Base-by-base conservation (phyloP, 1,139 yeast species). In the Diutina scorzettiae region DNA sequence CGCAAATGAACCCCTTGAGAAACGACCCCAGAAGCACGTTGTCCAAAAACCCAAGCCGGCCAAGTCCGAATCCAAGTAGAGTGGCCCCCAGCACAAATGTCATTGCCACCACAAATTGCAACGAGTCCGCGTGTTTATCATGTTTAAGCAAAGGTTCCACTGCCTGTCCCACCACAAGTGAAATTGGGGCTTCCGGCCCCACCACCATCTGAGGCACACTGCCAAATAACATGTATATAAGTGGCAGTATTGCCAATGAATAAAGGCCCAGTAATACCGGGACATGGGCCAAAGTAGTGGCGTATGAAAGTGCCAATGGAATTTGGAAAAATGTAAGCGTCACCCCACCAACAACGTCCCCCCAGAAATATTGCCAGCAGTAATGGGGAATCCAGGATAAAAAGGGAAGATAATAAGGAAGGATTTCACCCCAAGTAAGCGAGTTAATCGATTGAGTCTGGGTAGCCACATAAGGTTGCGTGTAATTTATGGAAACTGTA, bases 171-270 rank as follows among this genome's bases (percentile, higher is more conserved):
- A 91, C 85, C 36, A 91, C 81, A 55, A 91, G 68, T 1, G 95
- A 83, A 24, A 89, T 82, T 1, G 97, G 95, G 7, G 91, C 93
- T 55, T 91, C 98, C 0, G 98, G 98, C 0, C 97, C 97, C 6
- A 89, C 95, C 43, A 89, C 82, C 95, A 91, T 84, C 54, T 83
- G 94, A 0, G 97, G 97, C 1, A 87, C 96, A 20, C 95, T 80
- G 0, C 98, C 97, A 54, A 89, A 73, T 1, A 89, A 50, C 43
- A 85, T 70, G 56, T 91, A 91, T 3, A 91, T 69, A 41, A 89
- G 63, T 0, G 97, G 97, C 1, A 95, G 80, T 3, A 89, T 64
- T 0, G 87, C 89, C 43, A 89, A 66, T 0, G 95, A 89, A 49
- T 79, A 73, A 9, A 91, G 67, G 0, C 97, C 98, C 47, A 87